Evolutionary conservation across 495 filamentous ascomycete genomes (phyloP), one percentile per base, ranked within the genome.

Genomic region (Daldinia bambusicola): DNA sequence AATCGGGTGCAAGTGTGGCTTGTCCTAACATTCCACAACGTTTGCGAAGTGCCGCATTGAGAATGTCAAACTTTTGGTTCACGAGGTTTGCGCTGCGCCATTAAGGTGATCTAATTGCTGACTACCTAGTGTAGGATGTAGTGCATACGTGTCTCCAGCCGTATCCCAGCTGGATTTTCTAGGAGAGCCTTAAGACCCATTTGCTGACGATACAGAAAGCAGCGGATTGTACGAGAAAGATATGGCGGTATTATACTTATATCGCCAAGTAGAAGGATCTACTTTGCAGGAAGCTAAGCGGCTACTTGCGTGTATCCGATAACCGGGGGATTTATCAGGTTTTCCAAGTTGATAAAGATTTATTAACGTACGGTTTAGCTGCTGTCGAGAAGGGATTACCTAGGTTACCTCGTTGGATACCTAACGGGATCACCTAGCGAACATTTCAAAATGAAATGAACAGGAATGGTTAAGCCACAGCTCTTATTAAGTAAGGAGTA

Each of bases 281-380:
- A 12, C 40, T 68, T 56, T 68, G 57, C 65, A 61, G 64, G 13
- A 22, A 30, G 31, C 36, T 51, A 41, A 61, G 43, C 66, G 59
- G 59, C 8, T 34, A 34, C 41, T 22, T 69, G 59, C 58, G 58
- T 69, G 9, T 62, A 31, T 52, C 31, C 52, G 51, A 50, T 55
- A 36, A 62, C 48, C 55, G 36, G 38, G 40, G 14, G 14, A 38
- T 52, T 18, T 45, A 22, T n/a, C 56, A 55, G 30, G 43, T 48
- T 30, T 18, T 51, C 22, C 32, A 50, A 31, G 51, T 55, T 63
- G 13, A 18, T 10, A 18, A 18, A 7, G 14, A 32, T 10, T 31
- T 26, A n/a, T n/a, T n/a, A n/a, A n/a, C n/a, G n/a, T n/a, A n/a
- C n/a, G n/a, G n/a, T n/a, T n/a, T n/a, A n/a, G n/a, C n/a, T n/a